These are phyloP conservation scores for Bipolaris victoriae DNA, from an alignment of 2,329 filamentous ascomycete genomes.

Conservation along the genomic window DNA sequence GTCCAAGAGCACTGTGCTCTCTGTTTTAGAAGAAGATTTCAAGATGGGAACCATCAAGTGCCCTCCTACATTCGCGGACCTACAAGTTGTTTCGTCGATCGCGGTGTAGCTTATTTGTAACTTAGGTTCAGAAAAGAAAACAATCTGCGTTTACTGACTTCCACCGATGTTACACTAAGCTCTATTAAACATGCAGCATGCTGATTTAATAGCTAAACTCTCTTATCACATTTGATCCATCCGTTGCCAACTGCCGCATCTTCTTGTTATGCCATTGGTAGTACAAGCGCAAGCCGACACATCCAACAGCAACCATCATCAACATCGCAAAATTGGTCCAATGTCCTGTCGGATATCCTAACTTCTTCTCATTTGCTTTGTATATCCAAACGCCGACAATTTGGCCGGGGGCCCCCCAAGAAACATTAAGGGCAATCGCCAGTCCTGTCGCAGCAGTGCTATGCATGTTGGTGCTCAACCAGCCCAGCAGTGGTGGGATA, in stretches of 20 bases:
- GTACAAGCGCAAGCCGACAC: constrained; percentile 12
- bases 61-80: no score
- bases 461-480: constrained; percentile 71
- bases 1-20: no score
- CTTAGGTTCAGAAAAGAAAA: no score
- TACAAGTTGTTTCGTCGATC: no score
- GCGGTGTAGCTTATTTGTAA: no score
- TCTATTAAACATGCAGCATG: not conserved
- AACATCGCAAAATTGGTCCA: constrained; percentile 47
- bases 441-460: constrained; percentile 70
- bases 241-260: not conserved
- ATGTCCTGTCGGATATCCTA: constrained; percentile 73
- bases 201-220: constrained; percentile 11
- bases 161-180: no score
- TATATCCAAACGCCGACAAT: constrained; percentile 79
- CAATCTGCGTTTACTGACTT: no score
- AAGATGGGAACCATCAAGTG: no score
- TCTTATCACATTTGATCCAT: not conserved
- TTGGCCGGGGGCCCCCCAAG: constrained; percentile 71
- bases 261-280: constrained; percentile 13
- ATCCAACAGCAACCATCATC: constrained; percentile 13
- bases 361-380: constrained; percentile 64
- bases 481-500: constrained; percentile 73
- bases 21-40: no score
- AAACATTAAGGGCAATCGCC: constrained; percentile 73